phyloP scores from a whole-genome alignment of 768 basidiomycete species.

The Vararia minispora region DNA sequence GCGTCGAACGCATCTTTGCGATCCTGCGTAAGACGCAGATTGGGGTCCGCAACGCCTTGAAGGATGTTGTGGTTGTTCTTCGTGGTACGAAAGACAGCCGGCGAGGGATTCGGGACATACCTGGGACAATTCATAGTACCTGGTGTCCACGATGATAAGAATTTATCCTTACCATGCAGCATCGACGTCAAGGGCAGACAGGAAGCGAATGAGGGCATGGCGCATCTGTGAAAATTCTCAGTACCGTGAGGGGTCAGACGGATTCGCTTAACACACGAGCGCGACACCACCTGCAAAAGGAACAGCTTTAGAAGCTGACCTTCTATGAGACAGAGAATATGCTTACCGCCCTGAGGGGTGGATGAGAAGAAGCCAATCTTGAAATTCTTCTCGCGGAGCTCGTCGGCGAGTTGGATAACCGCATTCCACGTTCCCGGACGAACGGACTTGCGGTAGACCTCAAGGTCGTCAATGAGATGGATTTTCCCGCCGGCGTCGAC shows the following conservation, averaged over 20 bases:
- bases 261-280: conserved; percentile 43
- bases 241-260: conserved; percentile 12
- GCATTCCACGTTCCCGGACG: conserved; percentile 69
- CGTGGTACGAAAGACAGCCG: conserved; percentile 84
- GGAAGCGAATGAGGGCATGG: conserved; percentile 84
- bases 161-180: conserved; percentile 70
- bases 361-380: conserved; percentile 93
- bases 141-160: too few species aligned
- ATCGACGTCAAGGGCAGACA: conserved; percentile 70
- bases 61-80: conserved; percentile 95
- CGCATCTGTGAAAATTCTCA: conserved; percentile 52
- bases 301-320: conserved; percentile 4
- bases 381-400: conserved; percentile 76
- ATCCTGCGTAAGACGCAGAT: conserved; percentile 65
- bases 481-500: conserved; percentile 85
- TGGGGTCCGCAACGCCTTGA: conserved; percentile 80
- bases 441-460: conserved; percentile 67
- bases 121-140: conserved; percentile 25
- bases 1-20: conserved; percentile 73
- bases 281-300: conserved; percentile 72
- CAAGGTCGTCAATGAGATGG: conserved; percentile 73
- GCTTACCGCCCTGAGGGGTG: conserved; percentile 84
- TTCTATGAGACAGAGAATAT: conserved; percentile 3
- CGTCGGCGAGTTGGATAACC: conserved; percentile 71
- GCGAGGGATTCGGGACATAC: conserved; percentile 85